A percentile compares a stretch with the other conserved stretches of the same genome.
phyloP scores from a whole-genome alignment of 73 alveolate genomes.

The Stentor roeselii region DNA sequence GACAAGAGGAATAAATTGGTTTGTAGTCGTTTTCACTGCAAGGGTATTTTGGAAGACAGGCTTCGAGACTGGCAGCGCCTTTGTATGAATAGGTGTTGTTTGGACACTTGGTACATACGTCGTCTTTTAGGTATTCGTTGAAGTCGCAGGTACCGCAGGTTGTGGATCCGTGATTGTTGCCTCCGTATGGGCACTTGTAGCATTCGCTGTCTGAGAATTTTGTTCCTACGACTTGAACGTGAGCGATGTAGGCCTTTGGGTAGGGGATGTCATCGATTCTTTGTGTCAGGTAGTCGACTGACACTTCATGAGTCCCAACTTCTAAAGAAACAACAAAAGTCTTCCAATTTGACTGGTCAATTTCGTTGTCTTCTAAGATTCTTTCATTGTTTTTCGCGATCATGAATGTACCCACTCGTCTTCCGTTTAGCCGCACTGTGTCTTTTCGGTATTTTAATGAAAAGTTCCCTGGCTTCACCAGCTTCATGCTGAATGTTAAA shows the following conservation, averaged over 20 bases:
- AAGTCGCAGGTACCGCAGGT: neutral
- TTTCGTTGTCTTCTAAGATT: neutral
- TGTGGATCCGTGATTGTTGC: neutral
- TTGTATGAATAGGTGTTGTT: neutral
- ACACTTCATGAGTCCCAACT: neutral
- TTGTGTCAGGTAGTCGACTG: neutral
- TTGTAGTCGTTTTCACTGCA: neutral
- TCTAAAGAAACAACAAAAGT: neutral
- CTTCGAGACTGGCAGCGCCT: neutral
- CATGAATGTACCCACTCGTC: neutral
- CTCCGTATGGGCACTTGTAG: neutral
- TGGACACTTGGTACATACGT: neutral
- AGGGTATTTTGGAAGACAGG: neutral
- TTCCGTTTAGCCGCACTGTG: neutral
- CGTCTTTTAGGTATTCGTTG: neutral
- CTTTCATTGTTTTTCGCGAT: neutral
- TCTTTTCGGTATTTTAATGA: neutral
- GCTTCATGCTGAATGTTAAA: neutral
- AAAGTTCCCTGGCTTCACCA: neutral
- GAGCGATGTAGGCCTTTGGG: neutral
- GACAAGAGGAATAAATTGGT: neutral
- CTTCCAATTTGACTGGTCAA: neutral
- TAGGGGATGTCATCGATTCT: neutral
- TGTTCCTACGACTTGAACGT: neutral
- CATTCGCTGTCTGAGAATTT: neutral